Evolutionary conservation across 2,329 filamentous ascomycete genomes (phyloP), one percentile per base, ranked within the genome.

Genomic region (Bipolaris cookei): DNA sequence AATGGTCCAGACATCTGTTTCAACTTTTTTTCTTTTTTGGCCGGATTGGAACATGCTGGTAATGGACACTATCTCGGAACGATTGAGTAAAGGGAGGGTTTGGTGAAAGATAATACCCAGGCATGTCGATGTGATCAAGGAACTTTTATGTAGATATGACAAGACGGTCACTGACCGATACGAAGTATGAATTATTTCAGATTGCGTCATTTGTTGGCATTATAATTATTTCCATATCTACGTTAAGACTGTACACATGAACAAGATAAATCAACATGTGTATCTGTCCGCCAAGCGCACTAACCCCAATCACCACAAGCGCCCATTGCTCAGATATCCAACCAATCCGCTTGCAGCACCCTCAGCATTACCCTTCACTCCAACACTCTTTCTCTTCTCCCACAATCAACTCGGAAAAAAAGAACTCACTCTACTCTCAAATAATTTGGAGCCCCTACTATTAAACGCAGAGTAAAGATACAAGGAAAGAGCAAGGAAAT

Each of bases 1-100:
- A 46, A 49, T 28, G 11, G 30, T 37, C 18, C 18, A 47, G 46
- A 52, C 51, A 62, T 62, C 16, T 65, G 60, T 67, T 53, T 63
- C 63, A 58, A 63, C 55, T 55, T 43, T 58, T 56, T 49, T 48
- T 37, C 56, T 41, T 57, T 51, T 48, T 59, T 46, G 35, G 44
- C 44, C 43, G 54, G 55, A 62, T 69, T 66, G 61, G 48, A 51
- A 65, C 67, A 73, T 75, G 65, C 72, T 72, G 73, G 73, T 59
- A 66, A 73, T 73, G 69, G 63, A 65, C 68, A 70, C 68, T 62
- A 13, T 56, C 56, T 54, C 14, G 51, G 42, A 8, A 41, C 34
- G 28, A 34, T 30, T 44, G 51, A 49, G 54, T 32, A 37, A 45
- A 45, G 34, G 25, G 25, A 55, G 16, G 23, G 18, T 10, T 43